Evolutionary conservation across 1,284 basidiomycete species (phyloP), one percentile per base, ranked within the genome.

Genomic region (Vanrija humicola): DNA sequence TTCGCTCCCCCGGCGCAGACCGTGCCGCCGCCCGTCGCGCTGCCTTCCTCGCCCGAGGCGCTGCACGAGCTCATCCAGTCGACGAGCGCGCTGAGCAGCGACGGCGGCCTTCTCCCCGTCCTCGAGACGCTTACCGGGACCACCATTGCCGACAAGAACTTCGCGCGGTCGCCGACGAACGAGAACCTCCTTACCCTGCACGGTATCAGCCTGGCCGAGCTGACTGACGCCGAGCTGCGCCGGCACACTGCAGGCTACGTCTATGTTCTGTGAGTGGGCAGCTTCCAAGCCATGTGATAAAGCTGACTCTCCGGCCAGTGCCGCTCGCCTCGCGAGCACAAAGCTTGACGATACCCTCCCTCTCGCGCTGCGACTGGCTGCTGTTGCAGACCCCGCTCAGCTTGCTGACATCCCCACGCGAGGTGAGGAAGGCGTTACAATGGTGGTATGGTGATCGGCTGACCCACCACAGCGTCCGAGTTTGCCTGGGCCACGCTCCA

Each of bases 401-500:
- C 39, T 57, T 62, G 38, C 16, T 19, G 15, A 43, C 39, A 19
- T 51, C 48, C 39, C 61, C 38, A 44, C 28, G 34, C 46, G 46
- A 6, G 43, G 54, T 58, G 56, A 18, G 51, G 55, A 34, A 34
- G 44, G 9, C 15, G n/a, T 0, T 9, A 3, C 1, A 23, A 28
- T 23, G 26, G 9, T 14, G 14, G 10, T 14, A 15, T 16, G 12
- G 3, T 3, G 15, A 3, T 4, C 21, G 21, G 44, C 55, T 61
- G 39, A 48, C 26, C n/a, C 9, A 5, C 9, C 0, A n/a, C 54
- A 73, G 70, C 68, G 6, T 29, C 57, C 14, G 46, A 55, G 18
- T 56, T 73, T 39, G 69, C 69, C 1, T 67, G 63, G 63, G 64
- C 55, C 4, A 43, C 72, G 5, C 59, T 75, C 12, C 63, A 61